Conservation (phyloP, 2,329 filamentous ascomycete genomes). For the Myriosclerotinia curreyana region DNA sequence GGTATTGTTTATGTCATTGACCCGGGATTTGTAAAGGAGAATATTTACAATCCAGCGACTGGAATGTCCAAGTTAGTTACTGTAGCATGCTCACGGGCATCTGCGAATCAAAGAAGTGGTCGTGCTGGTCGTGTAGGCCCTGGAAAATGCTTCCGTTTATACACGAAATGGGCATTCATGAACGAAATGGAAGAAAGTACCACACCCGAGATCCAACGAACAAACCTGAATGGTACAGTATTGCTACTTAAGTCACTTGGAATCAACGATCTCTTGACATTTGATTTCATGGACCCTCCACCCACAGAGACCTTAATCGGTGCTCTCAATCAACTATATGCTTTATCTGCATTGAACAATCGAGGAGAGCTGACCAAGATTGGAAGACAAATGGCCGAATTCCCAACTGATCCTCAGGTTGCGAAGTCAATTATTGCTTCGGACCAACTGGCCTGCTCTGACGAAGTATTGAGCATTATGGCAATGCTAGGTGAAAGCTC, state of each 20-base stretch:
- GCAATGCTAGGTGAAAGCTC: slow-evolving; percentile 88
- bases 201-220: slow-evolving; percentile 88
- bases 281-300: slow-evolving; percentile 95
- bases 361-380: slow-evolving; percentile 85
- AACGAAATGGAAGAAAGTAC: slow-evolving; percentile 93
- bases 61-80: slow-evolving; percentile 92
- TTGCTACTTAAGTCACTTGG: slow-evolving; percentile 84
- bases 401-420: slow-evolving; percentile 88
- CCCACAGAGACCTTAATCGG: slow-evolving; percentile 85
- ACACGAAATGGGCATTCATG: slow-evolving; percentile 90
- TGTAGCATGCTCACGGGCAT: slow-evolving; percentile 86
- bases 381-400: slow-evolving; percentile 91
- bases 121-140: slow-evolving; percentile 89
- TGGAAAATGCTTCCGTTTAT: slow-evolving; percentile 89
- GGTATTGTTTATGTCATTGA: slow-evolving; percentile 97
- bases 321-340: slow-evolving; percentile 86
- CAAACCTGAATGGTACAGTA: slow-evolving; percentile 80
- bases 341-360: slow-evolving; percentile 83
- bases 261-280: slow-evolving; percentile 88
- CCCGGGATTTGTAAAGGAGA: slow-evolving; percentile 92
- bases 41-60: slow-evolving; percentile 84
- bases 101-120: slow-evolving; percentile 88
- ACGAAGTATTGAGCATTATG: slow-evolving; percentile 90
- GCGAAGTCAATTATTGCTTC: slow-evolving; percentile 85
- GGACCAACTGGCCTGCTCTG: slow-evolving; percentile 86